These are phyloP conservation scores for Quercus tomentella DNA, from an alignment of 331 rosid species.

Conservation along the genomic window DNA sequence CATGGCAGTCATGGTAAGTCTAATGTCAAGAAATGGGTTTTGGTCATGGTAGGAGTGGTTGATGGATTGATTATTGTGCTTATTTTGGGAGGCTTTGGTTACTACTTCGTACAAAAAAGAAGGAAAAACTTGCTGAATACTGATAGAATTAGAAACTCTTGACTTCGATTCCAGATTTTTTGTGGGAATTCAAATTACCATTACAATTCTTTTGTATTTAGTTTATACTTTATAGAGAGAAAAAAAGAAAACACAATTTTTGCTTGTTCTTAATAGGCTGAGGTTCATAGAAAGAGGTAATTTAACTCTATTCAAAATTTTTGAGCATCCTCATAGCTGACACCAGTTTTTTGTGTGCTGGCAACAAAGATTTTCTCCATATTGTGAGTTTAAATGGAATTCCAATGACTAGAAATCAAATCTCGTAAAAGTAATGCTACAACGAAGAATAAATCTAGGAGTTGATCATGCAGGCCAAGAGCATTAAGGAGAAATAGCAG, in stretches of 20 bases:
- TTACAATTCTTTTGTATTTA: conserved; percentile 4
- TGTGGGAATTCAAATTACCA: conserved; percentile 5
- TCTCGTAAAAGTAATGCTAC: no score
- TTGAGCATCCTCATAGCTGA: conserved; percentile 9
- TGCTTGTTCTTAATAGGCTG: conserved; percentile 23
- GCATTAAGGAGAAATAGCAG: no score
- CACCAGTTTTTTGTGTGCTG: conserved; percentile 11
- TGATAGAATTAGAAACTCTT: conserved; percentile 24
- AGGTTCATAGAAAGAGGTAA: conserved; percentile 9
- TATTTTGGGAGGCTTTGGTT: conserved; percentile 65
- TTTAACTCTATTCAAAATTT: not conserved
- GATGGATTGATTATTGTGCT: conserved; percentile 71
- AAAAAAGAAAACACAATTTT: conserved; percentile 27
- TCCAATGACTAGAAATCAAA: no score
- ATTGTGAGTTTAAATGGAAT: no score
- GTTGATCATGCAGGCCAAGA: no score
- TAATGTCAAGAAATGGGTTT: conserved; percentile 65
- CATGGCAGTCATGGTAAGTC: conserved; percentile 31
- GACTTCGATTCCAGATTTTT: conserved; percentile 25
- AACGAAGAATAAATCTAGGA: no score
- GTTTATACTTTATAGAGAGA: not conserved
- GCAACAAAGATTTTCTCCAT: conserved; percentile 1
- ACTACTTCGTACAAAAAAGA: conserved; percentile 43
- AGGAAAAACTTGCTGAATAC: conserved; percentile 29
- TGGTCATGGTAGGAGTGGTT: conserved; percentile 61